Conservation (phyloP, 805 yeast genomes). For the Diddensiella transvaalensis region DNA sequence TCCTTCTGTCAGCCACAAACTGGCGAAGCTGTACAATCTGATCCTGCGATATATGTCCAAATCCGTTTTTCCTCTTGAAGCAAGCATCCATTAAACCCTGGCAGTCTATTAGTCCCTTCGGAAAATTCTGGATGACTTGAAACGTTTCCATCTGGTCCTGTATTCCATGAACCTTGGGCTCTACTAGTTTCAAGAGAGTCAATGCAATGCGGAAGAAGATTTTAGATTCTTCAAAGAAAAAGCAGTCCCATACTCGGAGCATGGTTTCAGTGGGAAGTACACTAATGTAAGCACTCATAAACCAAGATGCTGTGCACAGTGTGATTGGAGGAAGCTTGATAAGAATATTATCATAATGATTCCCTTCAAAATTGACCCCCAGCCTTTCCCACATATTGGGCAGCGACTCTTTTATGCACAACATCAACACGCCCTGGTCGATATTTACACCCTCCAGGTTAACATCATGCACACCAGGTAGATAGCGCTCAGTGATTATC, state of each 20-base stretch:
- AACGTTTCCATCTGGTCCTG: slow-evolving; percentile 60
- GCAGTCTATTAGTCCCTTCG: slow-evolving; percentile 52
- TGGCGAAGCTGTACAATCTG: slow-evolving; percentile 75
- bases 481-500: slow-evolving; percentile 74
- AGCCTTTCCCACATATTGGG: slow-evolving; percentile 74
- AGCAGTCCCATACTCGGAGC: slow-evolving; percentile 88
- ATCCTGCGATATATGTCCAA: slow-evolving; percentile 73
- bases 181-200: slow-evolving; percentile 72
- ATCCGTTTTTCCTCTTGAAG: slow-evolving; percentile 30
- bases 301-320: slow-evolving; percentile 94
- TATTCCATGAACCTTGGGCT: slow-evolving; percentile 51
- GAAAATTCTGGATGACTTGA: slow-evolving; percentile 80
- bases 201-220: slow-evolving; percentile 78
- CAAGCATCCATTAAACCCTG: slow-evolving; percentile 22
- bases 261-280: slow-evolving; percentile 85
- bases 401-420: slow-evolving; percentile 76
- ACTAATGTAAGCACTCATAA: slow-evolving; percentile 95
- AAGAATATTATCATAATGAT: slow-evolving; percentile 46
- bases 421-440: slow-evolving; percentile 90
- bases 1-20: slow-evolving; percentile 57
- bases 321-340: slow-evolving; percentile 84
- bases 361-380: slow-evolving; percentile 38
- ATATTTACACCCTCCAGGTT: slow-evolving; percentile 91
- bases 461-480: slow-evolving; percentile 89
- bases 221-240: slow-evolving; percentile 89